Base-by-base conservation (phyloP, 768 basidiomycete genomes). In the Daedaleopsis nitida region DNA sequence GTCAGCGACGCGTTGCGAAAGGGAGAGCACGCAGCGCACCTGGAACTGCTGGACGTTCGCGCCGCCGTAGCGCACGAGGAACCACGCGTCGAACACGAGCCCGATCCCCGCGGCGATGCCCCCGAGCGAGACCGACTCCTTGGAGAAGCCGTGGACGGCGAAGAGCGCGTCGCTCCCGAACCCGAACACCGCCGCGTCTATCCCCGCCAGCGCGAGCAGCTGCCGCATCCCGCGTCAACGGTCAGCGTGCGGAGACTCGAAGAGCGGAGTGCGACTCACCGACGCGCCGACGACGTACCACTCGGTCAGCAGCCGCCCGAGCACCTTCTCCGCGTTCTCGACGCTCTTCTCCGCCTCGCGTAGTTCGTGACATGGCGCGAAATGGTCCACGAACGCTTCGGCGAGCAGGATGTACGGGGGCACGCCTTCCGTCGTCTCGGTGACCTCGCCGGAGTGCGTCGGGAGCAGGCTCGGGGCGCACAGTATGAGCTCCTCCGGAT, bases 231-330 rank as follows among this genome's bases (percentile, higher is more conserved):
- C 16, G 44, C n/a, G n/a, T 54, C 21, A 13, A 8, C 17, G 5
- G 39, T 12, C 16, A 57, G 1, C 32, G 2, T 3, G 54, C 54
- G 1, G 39, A 14, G 24, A 53, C 24, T 12, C 17, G 9, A n/a
- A 24, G 1, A 32, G 24, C 5, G n/a, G 27, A 32, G 27, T 32
- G 6, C 47, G 23, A 76, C 83, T 65, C 61, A 88, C 84, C 68
- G 85, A 75, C 38, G 81, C 86, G n/a, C 86, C 87, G 16, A 83
- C 75, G 48, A 82, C 86, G 6, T 81, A 82, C 89, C 89, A 91
- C 65, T 91, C 89, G 27, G 75, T 74, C 62, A 82, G 76, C 23
- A 89, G 65, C 43, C 83, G 72, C 2, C 59, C 61, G 50, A 85
- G 76, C 3, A 88, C 68, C 13, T 71, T 71, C 48, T 88, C 85